A percentile compares a stretch with the other conserved stretches of the same genome.
phyloP scores from a whole-genome alignment of 805 yeast species.

The Phaffomyces opuntiae region DNA sequence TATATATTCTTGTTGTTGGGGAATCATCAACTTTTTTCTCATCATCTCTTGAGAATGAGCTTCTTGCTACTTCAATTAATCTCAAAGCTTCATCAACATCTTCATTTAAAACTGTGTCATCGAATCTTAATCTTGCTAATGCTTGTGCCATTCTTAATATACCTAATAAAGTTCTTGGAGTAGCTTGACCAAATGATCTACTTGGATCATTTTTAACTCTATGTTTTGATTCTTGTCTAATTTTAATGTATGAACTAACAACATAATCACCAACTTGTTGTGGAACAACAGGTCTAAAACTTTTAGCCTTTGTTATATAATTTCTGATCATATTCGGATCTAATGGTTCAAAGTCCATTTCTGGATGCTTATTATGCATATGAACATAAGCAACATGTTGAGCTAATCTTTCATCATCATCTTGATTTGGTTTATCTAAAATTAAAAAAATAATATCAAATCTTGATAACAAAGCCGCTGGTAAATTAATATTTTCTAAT shows the following conservation, averaged over 20 bases:
- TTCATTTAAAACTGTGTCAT: constrained; percentile 56
- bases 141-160: constrained; percentile 93
- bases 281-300: constrained; percentile 79
- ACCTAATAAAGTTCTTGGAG: constrained; percentile 92
- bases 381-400: constrained; percentile 94
- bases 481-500: constrained; percentile 89
- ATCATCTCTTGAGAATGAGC: constrained; percentile 54
- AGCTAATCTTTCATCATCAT: constrained; percentile 79
- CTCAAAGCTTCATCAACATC: constrained; percentile 97
- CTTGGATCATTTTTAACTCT: constrained; percentile 60
- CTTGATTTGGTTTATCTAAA: constrained; percentile 76
- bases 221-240: constrained; percentile 85
- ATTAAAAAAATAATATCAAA: constrained; percentile 86
- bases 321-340: constrained; percentile 79
- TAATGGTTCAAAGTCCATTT: constrained; percentile 63
- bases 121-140: constrained; percentile 81
- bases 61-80: constrained; percentile 78
- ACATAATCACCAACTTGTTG: constrained; percentile 81
- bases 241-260: constrained; percentile 75
- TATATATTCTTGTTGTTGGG: constrained; percentile 63
- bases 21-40: constrained; percentile 51
- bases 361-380: constrained; percentile 86
- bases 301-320: constrained; percentile 78
- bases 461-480: constrained; percentile 93
- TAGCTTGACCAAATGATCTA: constrained; percentile 80